A percentile compares a stretch with the other conserved stretches of the same genome.
phyloP scores from a whole-genome alignment of 2,329 filamentous ascomycete species.

The Akanthomyces uredinophilus region DNA sequence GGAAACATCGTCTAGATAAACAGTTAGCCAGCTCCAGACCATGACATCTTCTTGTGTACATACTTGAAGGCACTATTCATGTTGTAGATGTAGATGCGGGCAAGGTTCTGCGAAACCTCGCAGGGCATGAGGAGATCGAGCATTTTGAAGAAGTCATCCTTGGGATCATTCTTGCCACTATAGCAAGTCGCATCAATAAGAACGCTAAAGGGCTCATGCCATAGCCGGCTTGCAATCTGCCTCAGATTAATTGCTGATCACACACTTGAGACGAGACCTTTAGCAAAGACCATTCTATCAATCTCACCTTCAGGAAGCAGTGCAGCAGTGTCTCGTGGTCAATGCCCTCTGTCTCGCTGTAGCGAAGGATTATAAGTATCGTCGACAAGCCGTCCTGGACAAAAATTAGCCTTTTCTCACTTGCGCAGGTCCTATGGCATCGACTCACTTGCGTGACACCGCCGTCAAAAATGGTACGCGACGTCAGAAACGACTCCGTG shows the following conservation, averaged over 20 bases:
- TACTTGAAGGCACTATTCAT: slow-evolving; percentile 67
- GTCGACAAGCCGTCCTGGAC: slow-evolving; percentile 59
- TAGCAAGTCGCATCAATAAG: slow-evolving; percentile 68
- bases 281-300: not conserved
- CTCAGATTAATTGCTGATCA: not conserved
- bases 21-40: not conserved
- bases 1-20: slow-evolving; percentile 52
- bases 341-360: slow-evolving; percentile 60
- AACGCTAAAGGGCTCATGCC: slow-evolving; percentile 64
- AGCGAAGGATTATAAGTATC: slow-evolving; percentile 63
- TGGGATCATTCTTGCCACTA: slow-evolving; percentile 60
- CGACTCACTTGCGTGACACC: slow-evolving; percentile 62
- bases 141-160: slow-evolving; percentile 60
- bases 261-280: not conserved
- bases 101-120: slow-evolving; percentile 54
- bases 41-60: slow-evolving; percentile 15
- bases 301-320: slow-evolving; percentile 58
- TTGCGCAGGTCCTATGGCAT: not conserved
- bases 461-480: slow-evolving; percentile 63
- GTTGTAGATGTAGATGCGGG: slow-evolving; percentile 64
- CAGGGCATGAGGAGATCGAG: slow-evolving; percentile 57
- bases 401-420: slow-evolving; percentile 16
- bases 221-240: slow-evolving; percentile 63
- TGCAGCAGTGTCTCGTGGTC: slow-evolving; percentile 63
- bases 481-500: slow-evolving; percentile 59